Evolutionary conservation across 2,329 filamentous ascomycete species (phyloP).

Genomic region (Monilinia polystroma): DNA sequence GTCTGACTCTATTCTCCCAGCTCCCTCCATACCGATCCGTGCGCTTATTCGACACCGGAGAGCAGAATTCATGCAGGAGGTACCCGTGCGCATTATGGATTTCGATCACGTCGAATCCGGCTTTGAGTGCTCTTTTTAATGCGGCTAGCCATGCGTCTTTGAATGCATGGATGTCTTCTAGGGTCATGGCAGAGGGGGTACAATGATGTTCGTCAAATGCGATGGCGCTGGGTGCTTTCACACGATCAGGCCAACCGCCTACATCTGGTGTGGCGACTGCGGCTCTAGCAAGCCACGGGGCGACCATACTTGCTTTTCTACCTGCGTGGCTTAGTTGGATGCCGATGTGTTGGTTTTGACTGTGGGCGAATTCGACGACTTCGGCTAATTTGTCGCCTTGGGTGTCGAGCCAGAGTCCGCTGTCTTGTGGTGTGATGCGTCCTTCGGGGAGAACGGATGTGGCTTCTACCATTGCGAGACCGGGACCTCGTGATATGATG

Average conservation of each 20-base stretch:
- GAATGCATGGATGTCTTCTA: slow-evolving; percentile 64
- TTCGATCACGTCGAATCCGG: slow-evolving; percentile 72
- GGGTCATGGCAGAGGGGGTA: slow-evolving; percentile 64
- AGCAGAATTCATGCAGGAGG: slow-evolving; percentile 68
- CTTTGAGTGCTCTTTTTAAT: slow-evolving; percentile 59
- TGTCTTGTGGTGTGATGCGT: slow-evolving; percentile 78
- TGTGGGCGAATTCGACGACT: slow-evolving; percentile 76
- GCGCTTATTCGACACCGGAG: slow-evolving; percentile 67
- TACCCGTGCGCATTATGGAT: slow-evolving; percentile 81
- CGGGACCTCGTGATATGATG: slow-evolving; percentile 73
- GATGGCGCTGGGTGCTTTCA: slow-evolving; percentile 52
- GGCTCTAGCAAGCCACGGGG: slow-evolving; percentile 61
- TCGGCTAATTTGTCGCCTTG: slow-evolving; percentile 68
- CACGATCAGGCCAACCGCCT: slow-evolving; percentile 58
- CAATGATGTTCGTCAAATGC: slow-evolving; percentile 62
- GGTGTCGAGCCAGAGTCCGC: slow-evolving; percentile 79
- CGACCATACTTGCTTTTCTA: slow-evolving; percentile 60
- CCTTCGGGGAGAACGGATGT: slow-evolving; percentile 73
- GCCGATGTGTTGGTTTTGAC: slow-evolving; percentile 71
- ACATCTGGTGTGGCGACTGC: slow-evolving; percentile 51
- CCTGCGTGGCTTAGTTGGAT: slow-evolving; percentile 84
- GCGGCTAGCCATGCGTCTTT: slow-evolving; percentile 62
- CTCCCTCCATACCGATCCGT: slow-evolving; percentile 66
- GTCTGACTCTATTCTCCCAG: slow-evolving; percentile 68
- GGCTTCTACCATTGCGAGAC: slow-evolving; percentile 74